These are phyloP conservation scores for Sechiopsis laciniata DNA, from an alignment of 306 rosid species.

Conservation along the genomic window DNA sequence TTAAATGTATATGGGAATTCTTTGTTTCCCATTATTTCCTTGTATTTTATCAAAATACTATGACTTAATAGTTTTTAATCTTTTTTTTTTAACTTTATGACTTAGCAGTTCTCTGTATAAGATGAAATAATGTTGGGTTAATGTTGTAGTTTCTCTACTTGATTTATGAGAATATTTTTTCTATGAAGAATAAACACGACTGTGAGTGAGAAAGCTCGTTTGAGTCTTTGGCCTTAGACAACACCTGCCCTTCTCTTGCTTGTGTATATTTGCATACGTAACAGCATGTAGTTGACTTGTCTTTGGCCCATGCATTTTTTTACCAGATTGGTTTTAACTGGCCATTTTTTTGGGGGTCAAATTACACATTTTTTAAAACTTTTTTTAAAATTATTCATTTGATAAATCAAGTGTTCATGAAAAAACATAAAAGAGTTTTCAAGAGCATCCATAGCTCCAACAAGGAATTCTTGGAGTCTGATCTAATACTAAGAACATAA, in stretches of 20 bases:
- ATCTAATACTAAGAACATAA: neutral
- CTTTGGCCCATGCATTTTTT: neutral
- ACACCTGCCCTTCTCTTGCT: neutral
- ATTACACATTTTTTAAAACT: neutral
- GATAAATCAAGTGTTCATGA: neutral
- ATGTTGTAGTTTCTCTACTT: neutral
- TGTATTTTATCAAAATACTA: neutral
- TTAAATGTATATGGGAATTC: neutral
- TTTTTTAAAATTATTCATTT: neutral
- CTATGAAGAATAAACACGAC: neutral
- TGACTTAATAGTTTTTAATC: too few relatives aligned
- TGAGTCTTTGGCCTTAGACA: neutral
- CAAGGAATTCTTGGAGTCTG: neutral
- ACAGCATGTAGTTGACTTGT: slow-evolving; percentile 8
- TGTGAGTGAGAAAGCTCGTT: slow-evolving; percentile 8
- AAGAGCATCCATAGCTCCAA: neutral
- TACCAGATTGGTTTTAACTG: neutral
- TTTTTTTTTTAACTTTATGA: too few relatives aligned
- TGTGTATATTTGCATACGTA: neutral
- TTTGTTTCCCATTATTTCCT: neutral
- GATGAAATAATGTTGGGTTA: neutral
- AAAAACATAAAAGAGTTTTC: neutral
- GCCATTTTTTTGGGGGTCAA: neutral
- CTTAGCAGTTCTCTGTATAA: neutral
- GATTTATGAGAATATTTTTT: neutral